phyloP scores from a whole-genome alignment of 2,329 filamentous ascomycete genomes.

The Aureobasidium subglaciale region DNA sequence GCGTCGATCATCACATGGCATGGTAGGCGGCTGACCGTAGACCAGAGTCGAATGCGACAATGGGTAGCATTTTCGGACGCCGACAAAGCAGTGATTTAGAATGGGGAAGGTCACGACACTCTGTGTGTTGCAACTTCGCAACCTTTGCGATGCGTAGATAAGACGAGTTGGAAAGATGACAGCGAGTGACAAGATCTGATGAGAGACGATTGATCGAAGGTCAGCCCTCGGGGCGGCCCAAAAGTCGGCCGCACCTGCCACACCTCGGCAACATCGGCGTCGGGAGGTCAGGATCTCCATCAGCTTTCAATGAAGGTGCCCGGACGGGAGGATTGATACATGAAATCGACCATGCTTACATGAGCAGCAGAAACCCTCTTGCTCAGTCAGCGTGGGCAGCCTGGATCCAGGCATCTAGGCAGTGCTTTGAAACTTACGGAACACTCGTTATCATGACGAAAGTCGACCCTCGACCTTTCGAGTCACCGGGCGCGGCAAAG shows the following conservation, averaged over 20 bases:
- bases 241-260: background rate
- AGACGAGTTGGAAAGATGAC: background rate
- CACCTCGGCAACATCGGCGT: background rate
- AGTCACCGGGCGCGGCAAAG: conserved; percentile 8
- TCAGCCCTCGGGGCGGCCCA: background rate
- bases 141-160: no score
- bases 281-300: background rate
- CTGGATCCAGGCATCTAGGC: conserved; percentile 2
- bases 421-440: conserved; percentile 5
- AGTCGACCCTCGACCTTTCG: background rate
- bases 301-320: background rate
- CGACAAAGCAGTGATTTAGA: background rate
- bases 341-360: background rate
- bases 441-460: conserved; percentile 1
- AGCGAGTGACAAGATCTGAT: background rate
- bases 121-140: background rate
- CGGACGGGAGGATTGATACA: conserved; percentile 2
- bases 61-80: background rate
- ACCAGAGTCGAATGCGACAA: background rate
- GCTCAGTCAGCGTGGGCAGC: background rate
- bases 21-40: background rate
- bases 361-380: background rate
- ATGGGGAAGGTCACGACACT: background rate
- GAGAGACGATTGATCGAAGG: background rate
- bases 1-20: background rate